Evolutionary conservation across 2,329 filamentous ascomycete genomes (phyloP).

Genomic region (Mycosphaerella sp.): DNA sequence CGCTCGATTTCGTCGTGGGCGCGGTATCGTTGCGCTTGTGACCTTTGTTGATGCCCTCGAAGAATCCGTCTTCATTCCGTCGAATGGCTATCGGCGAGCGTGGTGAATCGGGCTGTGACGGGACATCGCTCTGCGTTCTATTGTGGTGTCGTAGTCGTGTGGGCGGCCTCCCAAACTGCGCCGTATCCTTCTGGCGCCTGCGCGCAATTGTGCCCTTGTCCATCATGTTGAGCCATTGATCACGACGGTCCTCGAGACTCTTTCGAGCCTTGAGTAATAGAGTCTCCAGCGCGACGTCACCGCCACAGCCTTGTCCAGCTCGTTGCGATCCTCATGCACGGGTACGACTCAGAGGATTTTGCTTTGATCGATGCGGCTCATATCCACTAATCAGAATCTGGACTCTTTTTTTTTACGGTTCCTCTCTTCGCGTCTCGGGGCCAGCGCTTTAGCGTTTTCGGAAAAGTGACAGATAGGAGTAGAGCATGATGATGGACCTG

Average conservation of each 20-base stretch:
- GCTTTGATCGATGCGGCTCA: slow-evolving; percentile 15
- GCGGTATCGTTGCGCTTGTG: slow-evolving; percentile 18
- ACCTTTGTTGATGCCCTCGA: slow-evolving; percentile 10
- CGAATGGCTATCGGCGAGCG: slow-evolving; percentile 17
- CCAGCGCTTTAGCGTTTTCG: background rate
- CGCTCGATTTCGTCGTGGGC: slow-evolving; percentile 18
- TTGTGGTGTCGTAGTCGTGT: slow-evolving; percentile 16
- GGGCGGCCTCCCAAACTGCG: slow-evolving; percentile 17
- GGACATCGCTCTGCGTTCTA: slow-evolving; percentile 10
- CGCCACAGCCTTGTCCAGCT: slow-evolving; percentile 5
- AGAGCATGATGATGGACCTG: too few species aligned
- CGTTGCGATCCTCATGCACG: slow-evolving; percentile 13
- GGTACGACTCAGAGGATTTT: slow-evolving; percentile 19
- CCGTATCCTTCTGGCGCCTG: slow-evolving; percentile 23
- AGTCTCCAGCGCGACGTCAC: slow-evolving; percentile 15
- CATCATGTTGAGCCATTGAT: slow-evolving; percentile 23
- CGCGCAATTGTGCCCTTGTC: slow-evolving; percentile 22
- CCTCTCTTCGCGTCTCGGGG: background rate
- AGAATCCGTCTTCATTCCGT: slow-evolving; percentile 18
- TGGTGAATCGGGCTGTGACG: slow-evolving; percentile 6
- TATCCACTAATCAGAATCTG: background rate
- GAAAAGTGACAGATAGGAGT: background rate
- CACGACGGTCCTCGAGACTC: slow-evolving; percentile 9
- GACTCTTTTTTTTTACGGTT: background rate
- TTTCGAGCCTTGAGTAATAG: slow-evolving; percentile 8